Conservation (phyloP, 345 rosid species). For the Microthlaspi erraticum region DNA sequence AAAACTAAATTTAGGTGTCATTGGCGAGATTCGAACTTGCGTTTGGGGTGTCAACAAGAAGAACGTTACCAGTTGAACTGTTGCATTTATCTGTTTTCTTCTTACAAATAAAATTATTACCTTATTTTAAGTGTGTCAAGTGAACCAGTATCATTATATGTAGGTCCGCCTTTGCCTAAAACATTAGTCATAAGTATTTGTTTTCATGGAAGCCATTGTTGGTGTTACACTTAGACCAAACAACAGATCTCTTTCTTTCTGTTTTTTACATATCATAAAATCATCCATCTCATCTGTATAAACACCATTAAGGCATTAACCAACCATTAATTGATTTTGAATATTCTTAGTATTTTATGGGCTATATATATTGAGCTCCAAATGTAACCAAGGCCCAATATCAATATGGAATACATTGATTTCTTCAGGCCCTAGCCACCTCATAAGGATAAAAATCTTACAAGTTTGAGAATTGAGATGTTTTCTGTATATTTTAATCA, state of each 20-base stretch:
- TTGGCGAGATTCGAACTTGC: too few relatives aligned
- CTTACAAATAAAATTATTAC: too few relatives aligned
- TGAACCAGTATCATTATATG: too few relatives aligned
- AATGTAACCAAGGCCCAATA: not conserved
- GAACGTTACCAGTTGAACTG: too few relatives aligned
- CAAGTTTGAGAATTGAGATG: not conserved
- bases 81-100: too few relatives aligned
- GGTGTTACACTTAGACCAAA: constrained; percentile 16
- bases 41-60: too few relatives aligned
- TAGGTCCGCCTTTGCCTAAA: too few relatives aligned
- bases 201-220: constrained; percentile 4
- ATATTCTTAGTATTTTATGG: not conserved
- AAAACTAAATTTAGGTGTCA: too few relatives aligned
- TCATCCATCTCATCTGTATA: not conserved
- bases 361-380: not conserved
- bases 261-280: too few relatives aligned
- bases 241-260: not conserved
- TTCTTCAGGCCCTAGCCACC: not conserved
- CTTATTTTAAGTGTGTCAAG: too few relatives aligned
- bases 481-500: not conserved
- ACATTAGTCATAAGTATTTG: not conserved
- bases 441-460: not conserved
- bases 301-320: not conserved
- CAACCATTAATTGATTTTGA: not conserved
- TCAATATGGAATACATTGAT: not conserved